phyloP scores from a whole-genome alignment of 805 yeast species.

The Saccharomycopsis babjevae region DNA sequence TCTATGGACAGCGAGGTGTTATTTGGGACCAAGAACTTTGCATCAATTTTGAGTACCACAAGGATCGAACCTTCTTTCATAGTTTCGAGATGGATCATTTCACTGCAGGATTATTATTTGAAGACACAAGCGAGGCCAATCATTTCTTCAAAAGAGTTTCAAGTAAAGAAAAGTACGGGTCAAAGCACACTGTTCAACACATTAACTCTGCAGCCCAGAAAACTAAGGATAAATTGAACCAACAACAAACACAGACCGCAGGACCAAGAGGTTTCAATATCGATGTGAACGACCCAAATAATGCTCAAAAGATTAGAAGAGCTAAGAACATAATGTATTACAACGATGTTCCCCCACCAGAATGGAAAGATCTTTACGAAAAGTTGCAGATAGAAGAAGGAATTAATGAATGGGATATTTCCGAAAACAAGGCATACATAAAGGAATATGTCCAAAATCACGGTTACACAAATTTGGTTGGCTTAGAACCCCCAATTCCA shows the following conservation, averaged over 20 bases:
- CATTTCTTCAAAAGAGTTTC: slow-evolving; percentile 74
- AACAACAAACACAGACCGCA: slow-evolving; percentile 23
- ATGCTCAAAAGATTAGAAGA: slow-evolving; percentile 43
- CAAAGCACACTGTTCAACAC: slow-evolving; percentile 76
- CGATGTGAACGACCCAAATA: slow-evolving; percentile 31
- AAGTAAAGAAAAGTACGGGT: slow-evolving; percentile 69
- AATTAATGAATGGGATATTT: slow-evolving; percentile 80
- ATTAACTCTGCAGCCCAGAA: slow-evolving; percentile 80
- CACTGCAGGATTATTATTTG: slow-evolving; percentile 76
- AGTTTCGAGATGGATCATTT: slow-evolving; percentile 90
- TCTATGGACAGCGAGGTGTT: slow-evolving; percentile 68
- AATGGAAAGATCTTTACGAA: slow-evolving; percentile 67
- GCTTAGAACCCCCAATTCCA: slow-evolving; percentile 78
- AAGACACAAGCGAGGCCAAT: slow-evolving; percentile 79
- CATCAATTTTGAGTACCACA: slow-evolving; percentile 79
- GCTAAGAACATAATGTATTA: slow-evolving; percentile 55
- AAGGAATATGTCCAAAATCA: slow-evolving; percentile 64
- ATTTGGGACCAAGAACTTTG: slow-evolving; percentile 96
- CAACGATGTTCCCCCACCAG: slow-evolving; percentile 73
- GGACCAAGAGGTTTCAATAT: slow-evolving; percentile 55
- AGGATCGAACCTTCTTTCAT: slow-evolving; percentile 92
- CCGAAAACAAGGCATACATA: slow-evolving; percentile 73
- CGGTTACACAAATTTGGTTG: slow-evolving; percentile 66
- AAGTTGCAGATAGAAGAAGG: slow-evolving; percentile 65
- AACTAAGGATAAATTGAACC: slow-evolving; percentile 30